Conservation (phyloP, 345 rosid species). For the Salix koriyanagi region DNA sequence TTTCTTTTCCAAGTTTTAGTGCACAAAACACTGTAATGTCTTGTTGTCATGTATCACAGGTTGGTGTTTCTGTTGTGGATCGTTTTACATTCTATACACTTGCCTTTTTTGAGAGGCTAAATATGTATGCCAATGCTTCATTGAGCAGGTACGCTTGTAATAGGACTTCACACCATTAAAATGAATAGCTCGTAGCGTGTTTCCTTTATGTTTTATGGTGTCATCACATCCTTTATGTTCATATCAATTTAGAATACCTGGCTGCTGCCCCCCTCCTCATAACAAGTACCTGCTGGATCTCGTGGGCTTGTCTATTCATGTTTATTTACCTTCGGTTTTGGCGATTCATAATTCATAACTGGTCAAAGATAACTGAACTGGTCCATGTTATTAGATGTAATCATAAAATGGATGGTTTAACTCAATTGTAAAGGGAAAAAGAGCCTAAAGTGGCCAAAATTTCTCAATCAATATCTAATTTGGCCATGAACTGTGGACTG, state of each 20-base stretch:
- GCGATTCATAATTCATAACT: neutral
- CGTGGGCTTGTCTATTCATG: neutral
- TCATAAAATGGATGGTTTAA: neutral
- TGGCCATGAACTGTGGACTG: neutral
- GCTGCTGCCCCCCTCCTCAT: neutral
- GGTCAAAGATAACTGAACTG: neutral
- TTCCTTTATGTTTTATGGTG: neutral
- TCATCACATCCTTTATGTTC: neutral
- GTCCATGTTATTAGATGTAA: neutral
- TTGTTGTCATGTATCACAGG: conserved; percentile 40
- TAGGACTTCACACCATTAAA: neutral
- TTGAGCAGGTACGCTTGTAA: conserved; percentile 60
- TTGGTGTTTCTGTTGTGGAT: conserved; percentile 95
- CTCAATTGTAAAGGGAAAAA: neutral
- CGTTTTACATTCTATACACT: conserved; percentile 92
- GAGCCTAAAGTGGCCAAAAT: neutral
- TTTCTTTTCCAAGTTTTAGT: conserved; percentile 11
- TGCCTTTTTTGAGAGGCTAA: conserved; percentile 87
- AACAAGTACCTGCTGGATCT: neutral
- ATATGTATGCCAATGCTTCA: conserved; percentile 84
- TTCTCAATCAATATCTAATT: neutral
- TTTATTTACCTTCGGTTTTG: neutral
- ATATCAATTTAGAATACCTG: neutral
- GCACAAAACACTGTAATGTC: neutral
- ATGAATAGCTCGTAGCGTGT: neutral